phyloP scores from a whole-genome alignment of 306 rosid species.

The Carpinus viminea region DNA sequence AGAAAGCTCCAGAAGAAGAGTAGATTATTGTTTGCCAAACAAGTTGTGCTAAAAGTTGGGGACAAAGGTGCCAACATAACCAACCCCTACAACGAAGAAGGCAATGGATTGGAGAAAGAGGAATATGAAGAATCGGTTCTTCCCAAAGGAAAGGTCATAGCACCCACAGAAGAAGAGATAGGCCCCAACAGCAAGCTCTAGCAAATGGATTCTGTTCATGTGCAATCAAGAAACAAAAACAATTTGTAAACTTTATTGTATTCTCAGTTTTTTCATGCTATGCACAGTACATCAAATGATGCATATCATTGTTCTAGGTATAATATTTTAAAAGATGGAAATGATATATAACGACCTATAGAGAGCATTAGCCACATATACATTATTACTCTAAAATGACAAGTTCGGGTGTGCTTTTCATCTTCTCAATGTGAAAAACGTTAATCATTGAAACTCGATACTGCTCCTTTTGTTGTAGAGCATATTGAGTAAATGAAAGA shows the following conservation, averaged over 20 bases:
- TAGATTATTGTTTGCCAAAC: slow-evolving; percentile 5
- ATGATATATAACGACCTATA: too few species aligned
- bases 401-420: too few species aligned
- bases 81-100: slow-evolving; percentile 84
- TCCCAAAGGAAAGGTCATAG: slow-evolving; percentile 73
- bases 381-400: too few species aligned
- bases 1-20: slow-evolving; percentile 26
- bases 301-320: background rate
- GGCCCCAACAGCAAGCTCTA: slow-evolving; percentile 71
- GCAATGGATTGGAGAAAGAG: slow-evolving; percentile 84
- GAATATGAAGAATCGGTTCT: slow-evolving; percentile 71
- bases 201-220: slow-evolving; percentile 62
- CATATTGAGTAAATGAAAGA: background rate
- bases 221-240: slow-evolving; percentile 25
- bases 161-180: slow-evolving; percentile 83
- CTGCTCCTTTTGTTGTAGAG: background rate
- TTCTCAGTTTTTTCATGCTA: background rate
- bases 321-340: background rate
- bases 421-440: too few species aligned
- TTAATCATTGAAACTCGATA: background rate
- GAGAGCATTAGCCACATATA: too few species aligned
- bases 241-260: background rate
- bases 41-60: slow-evolving; percentile 50
- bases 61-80: slow-evolving; percentile 78
- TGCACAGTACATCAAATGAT: background rate